Evolutionary conservation across 2,329 filamentous ascomycete genomes (phyloP), one percentile per base, ranked within the genome.

Genomic region (Aspergillus candidus): DNA sequence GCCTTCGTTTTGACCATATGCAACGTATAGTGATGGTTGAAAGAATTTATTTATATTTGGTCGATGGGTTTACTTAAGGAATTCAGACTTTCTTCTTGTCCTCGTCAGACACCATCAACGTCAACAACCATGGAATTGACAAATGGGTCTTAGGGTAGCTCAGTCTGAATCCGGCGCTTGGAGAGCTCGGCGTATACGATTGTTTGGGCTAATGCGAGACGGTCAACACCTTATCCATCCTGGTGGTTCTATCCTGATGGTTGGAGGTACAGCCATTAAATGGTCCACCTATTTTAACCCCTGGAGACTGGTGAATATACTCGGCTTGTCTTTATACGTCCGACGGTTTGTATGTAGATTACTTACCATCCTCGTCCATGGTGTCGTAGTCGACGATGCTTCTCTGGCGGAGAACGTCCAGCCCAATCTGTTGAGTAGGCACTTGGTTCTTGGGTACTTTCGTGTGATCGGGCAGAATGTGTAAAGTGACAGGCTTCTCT

Each of bases 251-350:
- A 2, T 3, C 7, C 32, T 29, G 17, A 38, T 34, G 6, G 4
- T 12, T 78, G 1, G 75, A 77, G 14, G 75, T 78, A 48, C 73
- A 77, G 50, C 78, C 74, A 4, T 68, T 61, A 45, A 77, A 78
- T 1, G 72, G 72, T 11, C 72, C 74, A 3, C 75, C 53, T 6
- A 61, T 53, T 52, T 63, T 66, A 11, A 71, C 68, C 31, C 76
- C 74, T 75, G 37, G 13, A 22, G 2, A 11, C 22, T 29, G 14
- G 5, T 44, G 29, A 54, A 15, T n/a, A 40, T 30, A 29, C 30
- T 30, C 5, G 17, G 18, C 6, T 15, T 3, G n/a, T 33, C 14
- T 22, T 51, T 44, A 36, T 7, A 32, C 6, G 4, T 2, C 35
- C 10, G 6, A 27, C 8, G 22, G 22, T 10, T 27, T 27, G 6